Conservation (phyloP, 208 protist species). For the Acanthamoeba sp. region DNA sequence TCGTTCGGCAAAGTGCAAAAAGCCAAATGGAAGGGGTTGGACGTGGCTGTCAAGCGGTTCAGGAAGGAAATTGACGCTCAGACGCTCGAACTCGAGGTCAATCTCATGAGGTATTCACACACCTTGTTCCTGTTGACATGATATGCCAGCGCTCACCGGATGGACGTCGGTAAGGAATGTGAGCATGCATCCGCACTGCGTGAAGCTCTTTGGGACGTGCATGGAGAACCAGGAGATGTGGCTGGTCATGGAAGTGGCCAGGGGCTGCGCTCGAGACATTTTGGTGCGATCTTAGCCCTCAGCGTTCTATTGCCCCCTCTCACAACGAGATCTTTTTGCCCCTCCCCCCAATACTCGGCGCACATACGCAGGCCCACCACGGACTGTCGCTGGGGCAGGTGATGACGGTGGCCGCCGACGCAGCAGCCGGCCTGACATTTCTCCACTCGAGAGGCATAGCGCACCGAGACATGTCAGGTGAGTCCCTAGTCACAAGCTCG, state of each 20-base stretch:
- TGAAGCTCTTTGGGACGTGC: neutral
- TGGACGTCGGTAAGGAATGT: neutral
- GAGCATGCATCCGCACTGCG: conserved; percentile 1
- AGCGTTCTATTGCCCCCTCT: too few relatives aligned
- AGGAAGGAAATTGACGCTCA: neutral
- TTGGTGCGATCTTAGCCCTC: neutral
- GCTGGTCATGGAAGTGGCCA: neutral
- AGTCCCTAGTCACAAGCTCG: neutral
- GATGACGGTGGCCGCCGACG: neutral
- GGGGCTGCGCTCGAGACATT: neutral
- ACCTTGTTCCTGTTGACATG: neutral
- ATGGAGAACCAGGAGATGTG: neutral
- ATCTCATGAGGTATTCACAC: neutral
- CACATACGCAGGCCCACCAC: neutral
- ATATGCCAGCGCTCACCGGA: too few relatives aligned
- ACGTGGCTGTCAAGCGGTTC: neutral
- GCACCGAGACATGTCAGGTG: neutral
- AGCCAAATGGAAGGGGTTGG: neutral
- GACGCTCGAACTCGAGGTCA: neutral
- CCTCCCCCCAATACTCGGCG: too few relatives aligned
- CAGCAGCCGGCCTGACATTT: neutral
- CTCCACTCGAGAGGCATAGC: neutral
- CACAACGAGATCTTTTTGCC: too few relatives aligned
- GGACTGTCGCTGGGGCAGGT: neutral
- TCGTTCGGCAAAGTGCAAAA: neutral